phyloP scores from a whole-genome alignment of 208 protist genomes.

The Leishmania turanica region DNA sequence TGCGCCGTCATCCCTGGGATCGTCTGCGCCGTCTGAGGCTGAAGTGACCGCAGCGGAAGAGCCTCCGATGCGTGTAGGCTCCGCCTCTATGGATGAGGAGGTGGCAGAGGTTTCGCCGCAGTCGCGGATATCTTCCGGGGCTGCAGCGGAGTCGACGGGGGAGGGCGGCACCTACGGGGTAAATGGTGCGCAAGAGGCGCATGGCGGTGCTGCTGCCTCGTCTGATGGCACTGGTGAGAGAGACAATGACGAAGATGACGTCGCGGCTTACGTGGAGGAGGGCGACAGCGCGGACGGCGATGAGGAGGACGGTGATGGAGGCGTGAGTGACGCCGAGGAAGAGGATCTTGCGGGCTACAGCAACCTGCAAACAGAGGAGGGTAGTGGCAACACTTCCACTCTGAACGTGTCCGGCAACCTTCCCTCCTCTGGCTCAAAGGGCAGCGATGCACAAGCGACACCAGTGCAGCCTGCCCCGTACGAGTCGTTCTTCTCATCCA shows the following conservation, averaged over 20 bases:
- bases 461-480: neutral
- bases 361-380: conserved; percentile 15
- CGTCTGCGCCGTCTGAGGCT: neutral
- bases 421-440: neutral
- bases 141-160: neutral
- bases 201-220: neutral
- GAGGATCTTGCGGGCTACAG: conserved; percentile 24
- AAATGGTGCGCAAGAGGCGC: neutral
- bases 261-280: neutral
- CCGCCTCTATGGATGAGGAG: neutral
- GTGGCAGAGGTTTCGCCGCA: neutral
- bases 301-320: conserved; percentile 7
- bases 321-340: neutral
- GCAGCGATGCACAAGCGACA: neutral
- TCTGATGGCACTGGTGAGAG: neutral
- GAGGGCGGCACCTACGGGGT: neutral
- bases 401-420: neutral
- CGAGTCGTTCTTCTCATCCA: conserved; percentile 15
- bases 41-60: neutral
- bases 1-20: neutral
- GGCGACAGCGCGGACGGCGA: neutral
- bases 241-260: neutral
- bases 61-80: neutral
- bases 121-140: neutral
- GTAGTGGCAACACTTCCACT: neutral